Evolutionary conservation across 257 asterid species (phyloP).

Genomic region (Lycium barbarum): DNA sequence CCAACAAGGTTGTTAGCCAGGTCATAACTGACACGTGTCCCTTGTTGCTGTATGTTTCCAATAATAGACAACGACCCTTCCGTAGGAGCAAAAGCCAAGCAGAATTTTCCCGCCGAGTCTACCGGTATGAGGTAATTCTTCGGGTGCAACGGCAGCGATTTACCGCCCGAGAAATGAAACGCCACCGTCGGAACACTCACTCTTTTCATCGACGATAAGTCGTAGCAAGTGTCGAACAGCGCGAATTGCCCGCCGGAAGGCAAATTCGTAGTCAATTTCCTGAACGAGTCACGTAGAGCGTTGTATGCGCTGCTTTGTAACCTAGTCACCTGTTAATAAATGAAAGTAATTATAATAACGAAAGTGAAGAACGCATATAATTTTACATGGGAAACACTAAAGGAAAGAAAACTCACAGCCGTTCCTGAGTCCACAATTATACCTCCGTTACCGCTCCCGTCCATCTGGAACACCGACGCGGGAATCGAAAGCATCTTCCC

Average conservation of each 20-base stretch:
- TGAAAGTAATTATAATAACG: no score
- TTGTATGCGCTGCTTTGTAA: slow-evolving; percentile 55
- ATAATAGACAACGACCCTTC: slow-evolving; percentile 63
- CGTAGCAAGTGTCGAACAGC: slow-evolving; percentile 79
- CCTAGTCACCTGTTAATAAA: slow-evolving; percentile 54
- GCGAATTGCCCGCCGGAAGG: slow-evolving; percentile 47
- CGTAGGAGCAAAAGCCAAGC: slow-evolving; percentile 79
- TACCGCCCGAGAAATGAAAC: slow-evolving; percentile 58
- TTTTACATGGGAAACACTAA: no score
- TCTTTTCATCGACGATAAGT: slow-evolving; percentile 45
- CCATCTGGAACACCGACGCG: slow-evolving; percentile 44
- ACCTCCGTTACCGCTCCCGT: slow-evolving; percentile 68
- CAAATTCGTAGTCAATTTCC: slow-evolving; percentile 31
- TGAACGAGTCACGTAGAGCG: slow-evolving; percentile 61
- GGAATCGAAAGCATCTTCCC: slow-evolving; percentile 50
- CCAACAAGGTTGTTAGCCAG: slow-evolving; percentile 60
- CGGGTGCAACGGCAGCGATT: slow-evolving; percentile 53
- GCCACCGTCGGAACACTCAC: slow-evolving; percentile 73
- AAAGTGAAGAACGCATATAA: no score
- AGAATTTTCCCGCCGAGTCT: slow-evolving; percentile 55
- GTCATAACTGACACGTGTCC: slow-evolving; percentile 79
- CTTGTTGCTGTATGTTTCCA: slow-evolving; percentile 90
- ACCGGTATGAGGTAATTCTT: slow-evolving; percentile 71
- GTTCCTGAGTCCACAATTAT: slow-evolving; percentile 92
- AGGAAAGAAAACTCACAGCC: slow-evolving; percentile 49